A percentile compares a stretch with the other conserved stretches of the same genome.
phyloP scores from a whole-genome alignment of 2,329 filamentous ascomycete species.

The Beauveria caledonica region DNA sequence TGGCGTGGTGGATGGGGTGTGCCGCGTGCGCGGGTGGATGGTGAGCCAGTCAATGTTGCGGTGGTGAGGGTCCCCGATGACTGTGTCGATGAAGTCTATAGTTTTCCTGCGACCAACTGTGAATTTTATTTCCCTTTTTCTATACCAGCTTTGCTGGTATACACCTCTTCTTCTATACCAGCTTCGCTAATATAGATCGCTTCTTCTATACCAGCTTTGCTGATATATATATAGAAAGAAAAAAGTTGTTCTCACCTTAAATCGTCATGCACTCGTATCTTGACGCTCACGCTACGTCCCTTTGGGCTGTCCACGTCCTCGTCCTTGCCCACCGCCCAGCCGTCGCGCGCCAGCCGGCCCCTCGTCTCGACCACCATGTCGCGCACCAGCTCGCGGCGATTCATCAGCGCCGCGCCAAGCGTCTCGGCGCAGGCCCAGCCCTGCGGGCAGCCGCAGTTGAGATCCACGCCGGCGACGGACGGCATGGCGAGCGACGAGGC shows the following conservation, averaged over 20 bases:
- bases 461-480: slow-evolving; percentile 55
- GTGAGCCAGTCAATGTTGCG: slow-evolving; percentile 59
- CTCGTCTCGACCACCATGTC: slow-evolving; percentile 56
- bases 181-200: no score
- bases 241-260: slow-evolving; percentile 32
- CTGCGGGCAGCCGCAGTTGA: slow-evolving; percentile 68
- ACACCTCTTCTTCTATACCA: not conserved
- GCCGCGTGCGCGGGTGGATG: slow-evolving; percentile 57
- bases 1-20: slow-evolving; percentile 51
- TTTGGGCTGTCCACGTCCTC: slow-evolving; percentile 33
- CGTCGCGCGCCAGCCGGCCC: slow-evolving; percentile 39
- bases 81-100: slow-evolving; percentile 54
- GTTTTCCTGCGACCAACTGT: slow-evolving; percentile 32
- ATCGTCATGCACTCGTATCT: slow-evolving; percentile 61
- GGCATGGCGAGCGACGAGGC: slow-evolving; percentile 55
- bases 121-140: not conserved
- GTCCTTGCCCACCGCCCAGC: slow-evolving; percentile 40
- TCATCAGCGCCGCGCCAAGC: slow-evolving; percentile 63
- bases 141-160: no score
- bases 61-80: slow-evolving; percentile 44
- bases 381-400: slow-evolving; percentile 53
- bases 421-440: slow-evolving; percentile 62
- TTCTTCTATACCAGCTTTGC: no score
- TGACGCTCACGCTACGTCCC: slow-evolving; percentile 57
- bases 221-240: not conserved